Evolutionary conservation across 75 land plant species (phyloP), one percentile per base, ranked within the genome.

Genomic region (Pinus taeda): DNA sequence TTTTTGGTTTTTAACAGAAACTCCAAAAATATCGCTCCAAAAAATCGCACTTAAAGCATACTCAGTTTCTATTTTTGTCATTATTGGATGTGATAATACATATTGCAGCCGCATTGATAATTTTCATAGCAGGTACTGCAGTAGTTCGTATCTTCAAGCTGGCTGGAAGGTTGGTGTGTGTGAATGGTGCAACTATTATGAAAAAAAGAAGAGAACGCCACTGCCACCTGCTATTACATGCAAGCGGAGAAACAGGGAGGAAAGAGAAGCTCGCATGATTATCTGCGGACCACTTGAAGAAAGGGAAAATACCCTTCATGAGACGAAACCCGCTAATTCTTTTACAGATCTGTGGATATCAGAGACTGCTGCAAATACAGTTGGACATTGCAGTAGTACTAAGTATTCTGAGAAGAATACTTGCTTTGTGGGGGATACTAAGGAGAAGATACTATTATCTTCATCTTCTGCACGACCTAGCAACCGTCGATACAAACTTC

Each of bases 401-500:
- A 20, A 33, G 15, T 29, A 15, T 26, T 14, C 26, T 4, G 26
- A 67, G 7, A 53, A 72, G 57, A 72, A 6, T 22, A 6, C 15
- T 42, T 3, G 11, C 55, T 14, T 20, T 53, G 9, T 17, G 45
- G 33, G 11, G 14, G 15, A 7, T 36, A 3, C 20, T 13, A 72
- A 72, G 24, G 74, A 57, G 0, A 72, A 72, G 55, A 72, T n/a
- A n/a, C 57, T 22, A 3, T 18, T 42, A 11, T 14, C 49, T 4
- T 3, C 74, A 17, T 45, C 71, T 4, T 24, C 71, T n/a, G 15
- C 74, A 30, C 49, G 22, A 22, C 17, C 49, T n/a, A 53, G 18
- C 49, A 72, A 72, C 24, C 45, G 74, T 37, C 20, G 74, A 22
- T 72, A 72, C 24, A 72, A 72, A 22, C 74, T 72, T 42, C 74